Base-by-base conservation (phyloP, 441 rosid species). In the Kokia cookei region DNA sequence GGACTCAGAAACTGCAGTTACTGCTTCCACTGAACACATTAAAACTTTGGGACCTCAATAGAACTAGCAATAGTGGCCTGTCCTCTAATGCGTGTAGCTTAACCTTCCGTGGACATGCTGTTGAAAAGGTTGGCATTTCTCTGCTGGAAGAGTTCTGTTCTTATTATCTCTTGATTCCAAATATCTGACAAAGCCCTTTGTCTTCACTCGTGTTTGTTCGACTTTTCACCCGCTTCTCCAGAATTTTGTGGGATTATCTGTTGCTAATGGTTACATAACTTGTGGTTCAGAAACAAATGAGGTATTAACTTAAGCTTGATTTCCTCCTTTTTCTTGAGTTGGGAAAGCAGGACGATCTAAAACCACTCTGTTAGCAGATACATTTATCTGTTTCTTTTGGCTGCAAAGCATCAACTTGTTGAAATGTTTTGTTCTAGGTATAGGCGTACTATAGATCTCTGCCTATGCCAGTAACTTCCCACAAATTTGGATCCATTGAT, bases 211-310 rank as follows among this genome's bases (percentile, higher is more conserved):
- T n/a, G 6, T 68, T 63, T 37, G 60, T 70, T 77, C 75, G 43
- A 66, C 65, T 24, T 73, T 19, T 66, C 65, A 79, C 67, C 69
- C 70, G 65, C 42, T 73, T 73, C 74, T 72, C 66, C 95, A 96
- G 98, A 96, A 94, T 73, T 96, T 96, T 62, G 98, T 92, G 79
- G 98, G 99, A 48, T 84, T 94, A 76, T 91, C 98, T 1, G 75
- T 82, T 48, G 75, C 87, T 29, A 90, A 91, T 83, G 99, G 96
- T 70, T 94, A 94, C 58, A 86, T 96, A 80, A 86, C 98, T 17
- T 94, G 99, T 73, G 99, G 97, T 72, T 96, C 98, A 22, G 98
- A 96, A 86, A 88, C 97, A 45, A 96, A 96, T 82, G 99, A 96
- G 99, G 99, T 94, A 91, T 75, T 86, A 48, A 55, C 62, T 68